Evolutionary conservation across 2,329 filamentous ascomycete genomes (phyloP), one percentile per base, ranked within the genome.

Genomic region (Whalleya microplaca): DNA sequence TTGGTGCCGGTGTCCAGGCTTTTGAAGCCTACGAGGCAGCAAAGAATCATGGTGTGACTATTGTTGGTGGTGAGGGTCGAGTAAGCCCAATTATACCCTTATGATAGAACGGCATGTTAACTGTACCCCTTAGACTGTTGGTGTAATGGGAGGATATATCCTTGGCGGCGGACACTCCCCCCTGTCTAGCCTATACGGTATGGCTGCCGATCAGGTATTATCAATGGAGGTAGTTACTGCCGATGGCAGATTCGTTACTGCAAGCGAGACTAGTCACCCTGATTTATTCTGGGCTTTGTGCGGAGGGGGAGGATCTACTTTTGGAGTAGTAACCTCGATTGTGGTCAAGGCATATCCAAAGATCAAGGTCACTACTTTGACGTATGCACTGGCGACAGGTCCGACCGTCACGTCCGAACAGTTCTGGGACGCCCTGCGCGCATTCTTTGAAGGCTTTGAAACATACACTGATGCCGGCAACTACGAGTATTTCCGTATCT

Each of bases 31-130:
- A 85, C 62, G 76, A 76, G 21, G 78, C 76, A 42, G 82, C 81
- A 2, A 65, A 79, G 12, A 68, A 75, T 16, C 67, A 77, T 23
- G 79, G 78, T 0, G 73, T 80, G 45, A 76, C 74, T 0, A 75
- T 84, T 1, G 77, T 86, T 3, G 81, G 79, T 18, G 84, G 84
- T 3, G 80, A 82, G n/a, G 82, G 82, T 51, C 61, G 65, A 64
- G 64, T 66, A 48, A 53, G 64, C 18, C 10, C 41, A 2, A 12
- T 3, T 6, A 2, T 42, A 20, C 40, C 23, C 10, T 37, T 12
- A 16, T 18, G 7, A 18, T 10, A 2, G 20, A 16, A 43, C 7
- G 43, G 7, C 8, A n/a, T 52, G n/a, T 54, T 65, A 37, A 64
- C 21, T 2, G 18, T 5, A 16, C 2, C 2, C 4, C 29, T 4